Percentiles rank a stretch among this genome's conserved stretches.
phyloP scores from a whole-genome alignment of 495 filamentous ascomycete species.

The Clohesyomyces aquaticus region DNA sequence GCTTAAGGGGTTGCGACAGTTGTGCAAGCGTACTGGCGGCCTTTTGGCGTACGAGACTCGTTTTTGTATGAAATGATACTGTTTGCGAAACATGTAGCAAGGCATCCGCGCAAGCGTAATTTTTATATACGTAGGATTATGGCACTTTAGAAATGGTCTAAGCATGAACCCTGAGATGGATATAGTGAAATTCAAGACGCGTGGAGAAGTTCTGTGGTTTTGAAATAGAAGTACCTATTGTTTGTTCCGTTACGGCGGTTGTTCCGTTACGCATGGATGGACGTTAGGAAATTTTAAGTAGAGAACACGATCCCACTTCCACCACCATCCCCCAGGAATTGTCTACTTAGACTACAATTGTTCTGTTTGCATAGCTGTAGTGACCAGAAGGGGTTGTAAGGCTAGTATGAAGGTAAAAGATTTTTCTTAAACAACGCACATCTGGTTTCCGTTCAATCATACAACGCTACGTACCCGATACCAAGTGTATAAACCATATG shows the following conservation, averaged over 20 bases:
- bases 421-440: too few relatives aligned
- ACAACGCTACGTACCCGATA: too few relatives aligned
- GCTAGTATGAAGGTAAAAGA: too few relatives aligned
- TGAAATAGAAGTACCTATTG: slow-evolving; percentile 21
- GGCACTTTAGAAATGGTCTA: slow-evolving; percentile 17
- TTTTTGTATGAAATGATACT: slow-evolving; percentile 15
- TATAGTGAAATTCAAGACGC: slow-evolving; percentile 13
- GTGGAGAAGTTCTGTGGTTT: slow-evolving; percentile 16
- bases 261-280: slow-evolving; percentile 14
- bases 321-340: too few relatives aligned
- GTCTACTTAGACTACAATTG: too few relatives aligned
- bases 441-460: too few relatives aligned
- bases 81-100: slow-evolving; percentile 16
- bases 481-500: too few relatives aligned
- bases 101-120: slow-evolving; percentile 13
- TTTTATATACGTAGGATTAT: slow-evolving; percentile 19
- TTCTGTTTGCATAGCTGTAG: too few relatives aligned
- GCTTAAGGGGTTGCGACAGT: slow-evolving; percentile 18
- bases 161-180: slow-evolving; percentile 10
- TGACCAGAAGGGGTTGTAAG: too few relatives aligned
- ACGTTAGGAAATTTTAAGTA: too few relatives aligned
- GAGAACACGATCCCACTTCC: too few relatives aligned
- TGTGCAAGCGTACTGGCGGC: slow-evolving; percentile 12
- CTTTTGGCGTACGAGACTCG: slow-evolving; percentile 22
- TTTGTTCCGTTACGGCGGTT: slow-evolving; percentile 14